Evolutionary conservation across 1,139 yeast genomes (phyloP), one percentile per base, ranked within the genome.

Genomic region (Debaryomyces fabryi): DNA sequence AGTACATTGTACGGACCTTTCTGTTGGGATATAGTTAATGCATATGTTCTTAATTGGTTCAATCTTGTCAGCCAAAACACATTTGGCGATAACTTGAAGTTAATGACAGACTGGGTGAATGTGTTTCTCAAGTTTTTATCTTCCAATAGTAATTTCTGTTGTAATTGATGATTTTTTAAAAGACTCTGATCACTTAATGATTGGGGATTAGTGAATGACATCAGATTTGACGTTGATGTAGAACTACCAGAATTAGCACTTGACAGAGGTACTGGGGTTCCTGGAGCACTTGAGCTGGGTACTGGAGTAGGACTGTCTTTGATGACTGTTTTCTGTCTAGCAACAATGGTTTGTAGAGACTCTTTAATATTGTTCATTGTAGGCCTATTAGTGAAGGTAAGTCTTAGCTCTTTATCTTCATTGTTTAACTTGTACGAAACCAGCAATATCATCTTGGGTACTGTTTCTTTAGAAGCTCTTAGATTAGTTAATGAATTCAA

Each of bases 1-100:
- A 93, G 72, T 0, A 93, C 98, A 63, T 93, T 93, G 63, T 92
- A 95, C 0, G 97, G 96, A 0, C 99, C 99, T 46, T 86, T 77
- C 55, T 88, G 88, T 62, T 95, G 99, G 10, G 90, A 81, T 12
- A 83, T 79, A 3, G 95, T 82, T 52, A 93, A 77, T 0, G 97
- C 97, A 70, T 82, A 89, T 0, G 97, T 90, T 47, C 98, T 74
- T 47, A 93, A 68, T 37, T 87, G 76, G 58, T 89, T 90, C 16
- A 92, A 74, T 51, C 98, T 73, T 4, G 95, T 85, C 7, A 85
- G 78, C 99, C 99, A 93, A 65, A 93, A 93, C 56, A 90, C 89
- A 27, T 79, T 81, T 0, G 95, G 90, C 3, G 90, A 85, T 41
- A 93, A 66, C 30, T 89, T 88, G 45, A 84, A 83, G 47, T 83